Evolutionary conservation across 2,329 filamentous ascomycete species (phyloP), one percentile per base, ranked within the genome.

Genomic region (Hypoxylon sp.): DNA sequence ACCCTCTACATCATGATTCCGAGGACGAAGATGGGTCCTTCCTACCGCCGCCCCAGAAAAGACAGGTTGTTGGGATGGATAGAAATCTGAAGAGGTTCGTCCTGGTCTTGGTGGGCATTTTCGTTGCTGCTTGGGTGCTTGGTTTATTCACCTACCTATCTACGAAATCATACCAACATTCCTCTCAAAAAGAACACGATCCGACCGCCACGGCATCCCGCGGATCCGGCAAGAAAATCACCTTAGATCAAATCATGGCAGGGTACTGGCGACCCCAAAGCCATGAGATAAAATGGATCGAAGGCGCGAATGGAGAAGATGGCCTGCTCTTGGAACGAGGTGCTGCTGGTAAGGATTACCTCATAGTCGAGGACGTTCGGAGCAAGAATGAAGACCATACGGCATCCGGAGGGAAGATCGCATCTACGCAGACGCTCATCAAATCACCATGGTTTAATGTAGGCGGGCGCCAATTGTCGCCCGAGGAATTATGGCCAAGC

Each of bases 281-380:
- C 48, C 90, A 93, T 69, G 86, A 85, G 31, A 92, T 96, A 68
- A 87, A 87, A 71, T 97, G 93, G 93, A 91, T 96, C 54, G 85
- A 87, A 31, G 92, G 92, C 0, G 87, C 92, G 0, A 83, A 89
- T 51, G 92, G 91, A 13, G 90, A 93, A 77, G 96, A 99, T 77
- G 96, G 96, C 1, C 79, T 98, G 65, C 80, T 99, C 71, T 86
- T 99, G 19, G 92, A 97, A 79, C 86, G 88, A 75, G 89, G 85
- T 55, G 87, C 85, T 0, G 75, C 79, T 0, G 89, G 86, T 4
- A 89, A 93, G 74, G 90, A 91, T 65, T 98, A 91, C 74, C 82
- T 99, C 59, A 88, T 96, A 1, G 93, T 98, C 0, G 92, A 97
- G 77, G 93, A 98, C 79, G 91, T 99, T 58, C 88, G 90, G 63